Evolutionary conservation across 495 filamentous ascomycete genomes (phyloP), one percentile per base, ranked within the genome.

Genomic region (Annulohypoxylon nitens): DNA sequence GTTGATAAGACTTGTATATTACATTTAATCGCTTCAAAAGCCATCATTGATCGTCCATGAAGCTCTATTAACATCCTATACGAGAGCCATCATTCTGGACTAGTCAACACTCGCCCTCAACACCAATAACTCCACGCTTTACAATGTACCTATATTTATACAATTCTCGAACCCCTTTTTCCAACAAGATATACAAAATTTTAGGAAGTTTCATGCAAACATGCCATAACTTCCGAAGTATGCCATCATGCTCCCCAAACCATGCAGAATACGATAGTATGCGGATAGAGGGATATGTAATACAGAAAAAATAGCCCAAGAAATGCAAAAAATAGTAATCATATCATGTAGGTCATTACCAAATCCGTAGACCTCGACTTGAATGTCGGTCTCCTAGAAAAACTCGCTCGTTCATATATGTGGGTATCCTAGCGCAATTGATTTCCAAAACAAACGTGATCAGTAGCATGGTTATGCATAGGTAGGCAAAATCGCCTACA

Each of bases 401-500:
- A 55, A 45, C 36, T 59, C 67, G 65, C 48, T 63, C 50, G 41
- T 50, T 62, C 16, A 36, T 41, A 51, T 18, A 39, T 41, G 67
- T 41, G 67, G 68, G 63, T 75, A 75, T 75, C 72, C 51, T 30
- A 69, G 61, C 59, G 54, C 48, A 61, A 47, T 34, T 5, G 34
- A 33, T 37, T 47, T 34, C 26, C 41, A 59, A 58, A 41, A 65
- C 20, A 45, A 18, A 16, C 30, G 3, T n/a, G 16, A 3, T n/a
- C 2, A 34, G 50, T 14, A 12, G n/a, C 33, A 20, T 18, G 43
- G 8, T 1, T 30, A 3, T 30, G 5, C 30, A n/a, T 43, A 43
- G 12, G 39, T 33, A 9, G 2, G 50, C 11, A 57, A 37, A 4
- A 26, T 54, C 26, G 30, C 48, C 36, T 75, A 79, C n/a, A 79